A percentile compares a stretch with the other conserved stretches of the same genome.
Conservation (phyloP, 148 eudicot species). For the Fallopia convolvulus region DNA sequence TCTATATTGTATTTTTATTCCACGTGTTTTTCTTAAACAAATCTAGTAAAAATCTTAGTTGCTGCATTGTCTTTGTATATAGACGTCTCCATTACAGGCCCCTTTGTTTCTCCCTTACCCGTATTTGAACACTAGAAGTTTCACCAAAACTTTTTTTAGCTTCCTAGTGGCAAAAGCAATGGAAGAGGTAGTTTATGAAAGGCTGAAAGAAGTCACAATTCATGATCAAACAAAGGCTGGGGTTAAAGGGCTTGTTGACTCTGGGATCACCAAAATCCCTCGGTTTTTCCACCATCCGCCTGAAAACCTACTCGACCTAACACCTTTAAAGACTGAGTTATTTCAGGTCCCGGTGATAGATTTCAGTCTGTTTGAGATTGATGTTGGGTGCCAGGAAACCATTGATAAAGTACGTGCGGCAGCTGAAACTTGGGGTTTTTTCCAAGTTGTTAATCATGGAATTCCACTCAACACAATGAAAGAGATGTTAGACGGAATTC, state of each 20-base stretch:
- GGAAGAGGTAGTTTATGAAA: slow-evolving; percentile 17
- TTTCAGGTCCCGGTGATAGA: slow-evolving; percentile 30
- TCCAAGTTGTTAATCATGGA: slow-evolving; percentile 13
- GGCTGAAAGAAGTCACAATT: slow-evolving; percentile 25
- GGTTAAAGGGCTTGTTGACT: slow-evolving; percentile 37
- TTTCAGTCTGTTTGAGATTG: slow-evolving; percentile 13
- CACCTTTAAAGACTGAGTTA: neutral
- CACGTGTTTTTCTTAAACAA: neutral
- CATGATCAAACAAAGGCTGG: slow-evolving; percentile 41
- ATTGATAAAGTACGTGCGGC: slow-evolving; percentile 10
- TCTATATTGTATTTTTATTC: neutral
- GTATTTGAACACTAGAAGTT: neutral
- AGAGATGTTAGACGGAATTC: slow-evolving; percentile 21
- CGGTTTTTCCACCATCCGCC: slow-evolving; percentile 29
- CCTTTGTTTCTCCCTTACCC: neutral
- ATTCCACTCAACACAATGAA: slow-evolving; percentile 6
- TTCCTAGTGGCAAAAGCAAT: neutral
- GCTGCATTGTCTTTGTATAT: neutral
- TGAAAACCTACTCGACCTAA: slow-evolving; percentile 6
- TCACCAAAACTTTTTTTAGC: neutral
- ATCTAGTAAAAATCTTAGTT: neutral
- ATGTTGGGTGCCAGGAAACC: neutral
- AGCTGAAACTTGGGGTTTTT: slow-evolving; percentile 8
- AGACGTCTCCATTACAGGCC: neutral
- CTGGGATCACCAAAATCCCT: slow-evolving; percentile 27